Base-by-base conservation (phyloP, 2,329 filamentous ascomycete genomes). In the Ophiognomonia clavigignenti-juglandacearum region DNA sequence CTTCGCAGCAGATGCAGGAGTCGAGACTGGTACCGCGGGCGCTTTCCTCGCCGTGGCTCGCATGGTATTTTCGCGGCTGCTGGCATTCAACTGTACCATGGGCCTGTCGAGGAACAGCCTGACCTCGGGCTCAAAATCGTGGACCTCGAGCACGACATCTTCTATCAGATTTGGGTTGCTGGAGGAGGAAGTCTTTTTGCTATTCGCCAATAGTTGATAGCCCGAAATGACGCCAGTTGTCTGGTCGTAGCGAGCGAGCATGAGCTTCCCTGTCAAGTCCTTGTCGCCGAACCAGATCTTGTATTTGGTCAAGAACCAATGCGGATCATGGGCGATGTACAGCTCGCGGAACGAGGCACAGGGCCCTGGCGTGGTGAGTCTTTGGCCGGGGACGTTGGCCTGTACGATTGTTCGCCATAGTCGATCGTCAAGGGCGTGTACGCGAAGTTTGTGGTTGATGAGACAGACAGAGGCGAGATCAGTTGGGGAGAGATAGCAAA, bases 251-350 rank as follows among this genome's bases (percentile, higher is more conserved):
- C 86, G 82, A n/a, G 78, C 75, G 32, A 96, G 60, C 22, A 95
- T 74, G 35, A 96, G 65, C 60, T 85, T 86, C 0, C 91, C 91
- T 2, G 78, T 83, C 39, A 88, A 74, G 24, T 83, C 77, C 2
- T 73, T 75, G 63, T 96, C 88, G 50, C 82, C 79, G 59, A 96
- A 92, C 91, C 91, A 96, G 53, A 96, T 72, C 64, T 87, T 91
- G 61, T 87, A 74, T 43, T 78, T 81, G 0, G 87, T 75, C 1
- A 96, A 72, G 59, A 95, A 96, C 91, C 91, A 96, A 57, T 84
- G 81, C 0, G 85, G 84, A 53, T 93, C 78, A 61, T 93, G 86
- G 18, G 82, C 75, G 35, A 76, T 69, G 62, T 86, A 96, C 3
- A 96, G 77, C 22, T 85, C 75, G 48, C 79, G 80, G 65, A 83